phyloP scores from a whole-genome alignment of 1,284 basidiomycete species.

The Gomphus bonarii region DNA sequence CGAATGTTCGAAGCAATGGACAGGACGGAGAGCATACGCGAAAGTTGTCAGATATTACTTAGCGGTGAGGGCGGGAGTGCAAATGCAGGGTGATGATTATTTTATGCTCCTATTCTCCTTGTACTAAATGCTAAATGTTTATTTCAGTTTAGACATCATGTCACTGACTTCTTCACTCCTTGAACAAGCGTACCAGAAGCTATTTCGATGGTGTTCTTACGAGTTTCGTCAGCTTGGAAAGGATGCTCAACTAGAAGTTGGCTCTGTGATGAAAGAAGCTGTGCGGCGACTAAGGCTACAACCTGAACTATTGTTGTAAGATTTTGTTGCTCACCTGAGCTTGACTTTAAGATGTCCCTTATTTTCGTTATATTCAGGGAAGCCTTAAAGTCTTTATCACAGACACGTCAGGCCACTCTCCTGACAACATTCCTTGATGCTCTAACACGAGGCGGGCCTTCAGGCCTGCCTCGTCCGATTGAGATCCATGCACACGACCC shows the following conservation, averaged over 20 bases:
- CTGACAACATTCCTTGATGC: conserved; percentile 78
- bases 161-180: conserved; percentile 69
- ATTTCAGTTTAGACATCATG: conserved; percentile 78
- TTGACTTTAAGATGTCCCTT: neutral
- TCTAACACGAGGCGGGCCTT: conserved; percentile 82
- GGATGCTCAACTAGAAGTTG: conserved; percentile 75
- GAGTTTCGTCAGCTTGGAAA: conserved; percentile 78
- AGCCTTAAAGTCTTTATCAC: conserved; percentile 65
- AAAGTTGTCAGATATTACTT: conserved; percentile 81
- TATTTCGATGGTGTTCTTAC: conserved; percentile 77
- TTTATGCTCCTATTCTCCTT: neutral
- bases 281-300: conserved; percentile 63
- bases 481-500: conserved; percentile 97
- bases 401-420: conserved; percentile 75
- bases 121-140: neutral
- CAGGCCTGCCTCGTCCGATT: conserved; percentile 85
- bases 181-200: conserved; percentile 84
- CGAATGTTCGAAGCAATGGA: conserved; percentile 82
- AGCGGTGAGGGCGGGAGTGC: conserved; percentile 77
- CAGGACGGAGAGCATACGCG: conserved; percentile 73
- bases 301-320: conserved; percentile 72
- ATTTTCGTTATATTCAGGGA: conserved; percentile 46
- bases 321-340: conserved; percentile 14
- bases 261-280: conserved; percentile 59
- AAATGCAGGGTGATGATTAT: conserved; percentile 55